These are phyloP conservation scores for Lignosus rhinocerotis DNA, from an alignment of 1,284 basidiomycete genomes.

Conservation along the genomic window DNA sequence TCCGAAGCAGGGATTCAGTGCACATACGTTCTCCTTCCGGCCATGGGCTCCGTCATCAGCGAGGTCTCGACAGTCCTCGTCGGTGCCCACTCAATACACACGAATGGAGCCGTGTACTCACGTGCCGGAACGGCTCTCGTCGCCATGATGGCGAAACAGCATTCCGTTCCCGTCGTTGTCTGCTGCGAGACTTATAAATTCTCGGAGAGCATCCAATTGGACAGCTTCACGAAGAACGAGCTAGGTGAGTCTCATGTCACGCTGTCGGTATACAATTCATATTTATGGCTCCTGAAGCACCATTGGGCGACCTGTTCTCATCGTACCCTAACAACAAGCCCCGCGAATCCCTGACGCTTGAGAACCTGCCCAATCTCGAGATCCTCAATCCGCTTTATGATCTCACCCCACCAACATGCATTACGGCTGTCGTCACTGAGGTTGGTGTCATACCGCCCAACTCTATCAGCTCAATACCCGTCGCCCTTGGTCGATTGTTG, in stretches of 20 bases:
- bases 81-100: conserved; percentile 92
- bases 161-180: conserved; percentile 91
- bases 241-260: conserved; percentile 55
- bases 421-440: conserved; percentile 96
- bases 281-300: conserved; percentile 29
- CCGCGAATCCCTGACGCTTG: conserved; percentile 38
- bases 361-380: conserved; percentile 55
- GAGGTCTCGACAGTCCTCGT: conserved; percentile 84
- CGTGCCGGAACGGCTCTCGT: conserved; percentile 95
- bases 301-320: conserved; percentile 38
- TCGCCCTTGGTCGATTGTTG: conserved; percentile 63
- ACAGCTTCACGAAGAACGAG: conserved; percentile 96
- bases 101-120: conserved; percentile 94
- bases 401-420: conserved; percentile 84
- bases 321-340: conserved; percentile 38
- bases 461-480: conserved; percentile 78
- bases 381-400: conserved; percentile 88
- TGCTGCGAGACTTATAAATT: conserved; percentile 99
- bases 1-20: conserved; percentile 79
- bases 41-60: conserved; percentile 81
- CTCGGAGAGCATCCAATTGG: conserved; percentile 89
- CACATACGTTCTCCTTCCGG: conserved; percentile 91
- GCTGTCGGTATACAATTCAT: not conserved
- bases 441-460: conserved; percentile 90
- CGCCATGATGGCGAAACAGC: conserved; percentile 92